phyloP scores from a whole-genome alignment of 495 filamentous ascomycete genomes.

The Cudoniella acicularis region DNA sequence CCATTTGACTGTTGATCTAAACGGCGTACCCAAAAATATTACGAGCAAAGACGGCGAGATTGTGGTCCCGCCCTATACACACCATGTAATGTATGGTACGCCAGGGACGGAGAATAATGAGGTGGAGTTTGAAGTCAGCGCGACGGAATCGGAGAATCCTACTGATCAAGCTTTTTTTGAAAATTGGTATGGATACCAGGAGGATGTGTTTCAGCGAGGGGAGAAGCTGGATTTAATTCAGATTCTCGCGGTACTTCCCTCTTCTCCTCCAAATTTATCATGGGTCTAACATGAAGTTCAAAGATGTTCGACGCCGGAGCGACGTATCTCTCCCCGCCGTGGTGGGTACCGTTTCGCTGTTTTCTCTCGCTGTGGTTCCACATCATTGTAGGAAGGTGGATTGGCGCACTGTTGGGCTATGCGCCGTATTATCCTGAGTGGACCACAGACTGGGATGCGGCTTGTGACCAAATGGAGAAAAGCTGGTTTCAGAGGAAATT shows the following conservation, averaged over 20 bases:
- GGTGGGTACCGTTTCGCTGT: constrained; percentile 42
- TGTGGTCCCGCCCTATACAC: constrained; percentile 30
- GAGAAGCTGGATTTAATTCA: constrained; percentile 41
- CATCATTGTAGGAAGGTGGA: constrained; percentile 46
- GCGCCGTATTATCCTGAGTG: constrained; percentile 46
- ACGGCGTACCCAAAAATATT: constrained; percentile 32
- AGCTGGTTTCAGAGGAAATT: constrained; percentile 31
- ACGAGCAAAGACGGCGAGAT: constrained; percentile 32
- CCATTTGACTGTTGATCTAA: constrained; percentile 32
- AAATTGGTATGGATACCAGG: constrained; percentile 53
- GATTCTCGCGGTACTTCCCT: constrained; percentile 36
- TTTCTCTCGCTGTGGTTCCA: constrained; percentile 33
- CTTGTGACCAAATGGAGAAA: constrained; percentile 41
- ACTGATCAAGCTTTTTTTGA: constrained; percentile 47
- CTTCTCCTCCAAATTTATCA: not conserved
- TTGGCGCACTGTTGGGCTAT: constrained; percentile 49
- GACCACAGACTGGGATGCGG: constrained; percentile 49
- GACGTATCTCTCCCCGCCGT: constrained; percentile 41
- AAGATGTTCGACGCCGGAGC: constrained; percentile 48
- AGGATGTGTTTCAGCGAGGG: constrained; percentile 38
- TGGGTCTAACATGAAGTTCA: not conserved
- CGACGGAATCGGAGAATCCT: constrained; percentile 12
- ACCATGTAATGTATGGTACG: constrained; percentile 38
- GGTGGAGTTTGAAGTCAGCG: constrained; percentile 4
- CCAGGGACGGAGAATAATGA: constrained; percentile 3